Base-by-base conservation (phyloP, 495 filamentous ascomycete genomes). In the Aspergillus mulundensis region DNA sequence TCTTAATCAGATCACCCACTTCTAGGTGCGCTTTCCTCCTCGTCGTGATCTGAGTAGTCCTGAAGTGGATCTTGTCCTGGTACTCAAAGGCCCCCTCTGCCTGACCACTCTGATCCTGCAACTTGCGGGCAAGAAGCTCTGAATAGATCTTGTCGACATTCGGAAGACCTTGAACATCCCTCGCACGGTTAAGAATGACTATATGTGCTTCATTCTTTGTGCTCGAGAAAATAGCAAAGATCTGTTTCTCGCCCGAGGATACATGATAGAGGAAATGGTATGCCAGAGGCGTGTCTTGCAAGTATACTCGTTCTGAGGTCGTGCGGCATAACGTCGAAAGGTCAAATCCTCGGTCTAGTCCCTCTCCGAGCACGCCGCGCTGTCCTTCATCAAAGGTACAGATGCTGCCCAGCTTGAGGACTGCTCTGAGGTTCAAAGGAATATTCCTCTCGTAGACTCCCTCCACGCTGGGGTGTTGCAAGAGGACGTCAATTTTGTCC, bases 361-460 rank as follows among this genome's bases (percentile, higher is more conserved):
- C 95, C 56, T 89, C 91, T 30, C 94, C 94, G 19, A 99, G 82
- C 14, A 95, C 93, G 56, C 93, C 94, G 48, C 86, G 82, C 63
- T 97, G 92, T 36, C 74, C 85, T 57, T 95, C 86, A 65, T 99
- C 92, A 63, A 97, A 96, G 15, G 92, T 96, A 70, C 94, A 99
- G n/a, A 87, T 74, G 66, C 87, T 95, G 39, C 94, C 94, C 2
- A 99, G 78, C 61, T 95, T 87, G 15, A 99, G 78, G 30, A 97
- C 78, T 11, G 91, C 94, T 40, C 92, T 81, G 24, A 93, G 76
- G 56, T 87, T 88, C 28, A 96, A 75, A 8, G 95, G 90, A 5
- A 99, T 78, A 57, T 95, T 87, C 66, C 87, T 92, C 66, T 99
- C 95, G 66, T 99, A 99, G 15, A 97, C 88, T 23, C 95, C 94